Evolutionary conservation across 148 eudicot genomes (phyloP), one percentile per base, ranked within the genome.

Genomic region (Rhododendron williamsianum): DNA sequence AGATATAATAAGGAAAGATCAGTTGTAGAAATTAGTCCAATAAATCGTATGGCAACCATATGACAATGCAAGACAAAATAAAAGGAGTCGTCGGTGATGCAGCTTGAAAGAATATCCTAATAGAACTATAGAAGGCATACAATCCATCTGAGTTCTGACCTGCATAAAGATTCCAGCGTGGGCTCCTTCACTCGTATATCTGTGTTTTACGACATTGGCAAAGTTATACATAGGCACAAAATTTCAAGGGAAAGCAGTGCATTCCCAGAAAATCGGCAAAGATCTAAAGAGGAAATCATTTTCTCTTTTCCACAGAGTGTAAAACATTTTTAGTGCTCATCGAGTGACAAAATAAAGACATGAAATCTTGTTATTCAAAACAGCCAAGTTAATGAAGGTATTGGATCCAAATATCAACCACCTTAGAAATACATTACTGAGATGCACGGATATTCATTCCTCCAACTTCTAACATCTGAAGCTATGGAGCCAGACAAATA

Each of bases 121-220:
- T 76, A 41, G 60, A 54, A 4, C 0, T 16, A 18, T 16, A 54
- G 19, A 76, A 84, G 35, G 13, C 33, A 79, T 25, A 49, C 19
- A 82, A 84, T 36, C 27, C 12, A 85, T 52, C 78, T 46, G 78
- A 80, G 49, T 48, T 60, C 91, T 87, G 83, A 95, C 99, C 99
- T 95, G 94, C 94, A 92, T 81, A 97, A 87, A 80, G 99, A 97
- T 87, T 97, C 98, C 78, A 97, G 46, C 6, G 99, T 80, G 51
- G 98, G 99, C 84, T 97, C 99, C 89, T 95, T 97, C 87, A 97
- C 99, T 49, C 93, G 91, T 89, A 97, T 97, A 93, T 97, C 99
- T 97, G 94, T 85, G 35, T 60, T 54, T 35, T 27, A n/a, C 30
- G 33, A 80, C 21, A 86, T 49, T 56, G 36, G 51, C 30, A 25